Base-by-base conservation (phyloP, 140 eudicot genomes). In the Cichorium intybus region DNA sequence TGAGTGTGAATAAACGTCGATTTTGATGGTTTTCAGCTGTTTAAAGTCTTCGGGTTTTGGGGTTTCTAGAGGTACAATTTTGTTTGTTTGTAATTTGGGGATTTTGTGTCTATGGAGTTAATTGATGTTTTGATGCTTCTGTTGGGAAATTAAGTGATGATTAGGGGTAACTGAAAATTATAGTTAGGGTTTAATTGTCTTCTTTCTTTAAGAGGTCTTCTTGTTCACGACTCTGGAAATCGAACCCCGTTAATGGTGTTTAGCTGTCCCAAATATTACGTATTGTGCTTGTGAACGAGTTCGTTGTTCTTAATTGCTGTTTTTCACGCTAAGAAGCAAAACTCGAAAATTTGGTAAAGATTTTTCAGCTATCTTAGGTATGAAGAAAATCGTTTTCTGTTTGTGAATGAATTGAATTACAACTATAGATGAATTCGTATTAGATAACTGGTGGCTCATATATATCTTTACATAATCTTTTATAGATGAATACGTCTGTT, bases 81-180 rank as follows among this genome's bases (percentile, higher is more conserved):
- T 62, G 57, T 33, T 3, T 61, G 47, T 26, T 60, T 71, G 9
- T 26, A 71, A 71, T 62, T 71, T 72, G 66, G 71, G 72, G 72
- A 4, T 72, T 72, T 63, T 63, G 39, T 29, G 37, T 53, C 6
- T 54, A 8, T 56, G 14, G 57, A 41, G 71, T 22, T 54, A 43
- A 54, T 53, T 72, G 61, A 53, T 39, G 70, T n/a, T 57, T 26
- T 48, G 60, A 72, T 28, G 60, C 27, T 27, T 27, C 21, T 39
- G 16, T 54, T 23, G 43, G 16, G 56, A 20, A 27, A 52, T 72
- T 62, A 39, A 52, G 22, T 73, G 56, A 14, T 57, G 35, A 48
- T 57, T 66, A 65, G 55, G 49, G 49, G 4, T 4, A 43, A 43
- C 6, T 15, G 49, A 43, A 43, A 43, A 43, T 65, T 48, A 6